A percentile compares a stretch with the other conserved stretches of the same genome.
Conservation (phyloP, 345 rosid genomes). For the Hypericum androsaemum region DNA sequence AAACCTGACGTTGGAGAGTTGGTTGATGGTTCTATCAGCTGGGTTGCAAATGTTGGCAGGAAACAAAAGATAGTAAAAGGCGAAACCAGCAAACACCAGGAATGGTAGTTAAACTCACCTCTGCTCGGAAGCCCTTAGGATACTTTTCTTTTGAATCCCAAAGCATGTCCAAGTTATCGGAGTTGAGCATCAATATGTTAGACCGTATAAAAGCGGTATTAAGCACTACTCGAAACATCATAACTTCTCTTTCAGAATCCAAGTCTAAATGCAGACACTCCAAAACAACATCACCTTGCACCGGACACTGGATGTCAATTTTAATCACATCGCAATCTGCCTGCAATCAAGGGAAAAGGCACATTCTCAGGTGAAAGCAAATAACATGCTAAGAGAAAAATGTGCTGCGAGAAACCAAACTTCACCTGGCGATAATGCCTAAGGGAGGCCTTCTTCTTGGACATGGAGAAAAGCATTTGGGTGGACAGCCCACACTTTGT, state of each 20-base stretch:
- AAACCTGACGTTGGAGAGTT: slow-evolving; percentile 44
- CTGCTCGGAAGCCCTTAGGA: slow-evolving; percentile 92
- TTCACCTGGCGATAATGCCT: slow-evolving; percentile 78
- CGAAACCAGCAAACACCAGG: neutral
- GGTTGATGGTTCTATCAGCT: slow-evolving; percentile 18
- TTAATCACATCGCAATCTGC: slow-evolving; percentile 92
- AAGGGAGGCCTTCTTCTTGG: slow-evolving; percentile 54
- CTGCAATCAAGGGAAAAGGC: slow-evolving; percentile 45
- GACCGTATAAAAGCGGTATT: slow-evolving; percentile 96
- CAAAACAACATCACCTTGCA: slow-evolving; percentile 95
- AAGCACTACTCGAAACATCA: slow-evolving; percentile 98
- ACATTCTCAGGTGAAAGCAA: slow-evolving; percentile 5
- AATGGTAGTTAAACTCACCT: slow-evolving; percentile 30
- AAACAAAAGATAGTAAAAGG: neutral
- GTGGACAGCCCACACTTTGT: slow-evolving; percentile 62
- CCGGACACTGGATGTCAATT: slow-evolving; percentile 90
- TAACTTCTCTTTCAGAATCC: slow-evolving; percentile 88
- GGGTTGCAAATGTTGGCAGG: neutral
- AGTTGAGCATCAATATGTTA: slow-evolving; percentile 84
- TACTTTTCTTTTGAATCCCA: slow-evolving; percentile 91
- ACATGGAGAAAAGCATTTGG: slow-evolving; percentile 79
- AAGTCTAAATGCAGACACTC: slow-evolving; percentile 90
- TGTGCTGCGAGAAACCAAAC: slow-evolving; percentile 4
- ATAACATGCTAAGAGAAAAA: neutral
- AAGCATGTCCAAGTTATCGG: slow-evolving; percentile 93